Evolutionary conservation across 1,284 basidiomycete genomes (phyloP), one percentile per base, ranked within the genome.

Genomic region (Sanghuangporus sanghuang): DNA sequence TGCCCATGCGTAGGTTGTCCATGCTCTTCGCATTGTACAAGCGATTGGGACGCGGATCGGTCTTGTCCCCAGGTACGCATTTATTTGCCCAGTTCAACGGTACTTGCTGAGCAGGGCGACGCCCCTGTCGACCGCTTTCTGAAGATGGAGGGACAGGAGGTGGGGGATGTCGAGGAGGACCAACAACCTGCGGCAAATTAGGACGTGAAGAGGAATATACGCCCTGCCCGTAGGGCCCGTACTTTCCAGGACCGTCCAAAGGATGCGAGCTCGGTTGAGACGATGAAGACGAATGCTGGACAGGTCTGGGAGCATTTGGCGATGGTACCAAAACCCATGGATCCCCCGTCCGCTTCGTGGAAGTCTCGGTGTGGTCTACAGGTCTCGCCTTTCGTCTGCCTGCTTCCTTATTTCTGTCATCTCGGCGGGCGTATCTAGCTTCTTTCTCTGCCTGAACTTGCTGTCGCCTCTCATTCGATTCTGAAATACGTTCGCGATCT

Each of bases 21-120:
- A 86, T 82, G 68, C 85, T 87, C 73, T 85, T 86, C 9, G 81
- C 74, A 48, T 76, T 70, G 2, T 32, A 54, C 50, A 75, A 74
- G 21, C 57, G 50, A n/a, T 55, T 61, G 62, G 2, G 66, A 53
- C 27, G 75, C 68, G 16, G 69, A 65, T 67, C 75, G 23, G 49
- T 39, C 9, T 60, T 75, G 57, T 73, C 71, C 39, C 73, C 74
- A 46, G 44, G 44, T 27, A 70, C 71, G 32, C 75, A 74, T 58
- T 76, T 74, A 18, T 57, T 49, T 42, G 50, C 60, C 66, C 64
- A 65, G 36, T 64, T 60, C 6, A 46, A 46, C 6, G 59, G 66
- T 14, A 63, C 63, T 39, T 52, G 44, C 46, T 63, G 61, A 39
- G 57, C 64, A 35, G 46, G 53, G n/a, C 23, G 59, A 52, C 59